These are phyloP conservation scores for Kokia cookei DNA, from an alignment of 441 rosid species.

Conservation along the genomic window DNA sequence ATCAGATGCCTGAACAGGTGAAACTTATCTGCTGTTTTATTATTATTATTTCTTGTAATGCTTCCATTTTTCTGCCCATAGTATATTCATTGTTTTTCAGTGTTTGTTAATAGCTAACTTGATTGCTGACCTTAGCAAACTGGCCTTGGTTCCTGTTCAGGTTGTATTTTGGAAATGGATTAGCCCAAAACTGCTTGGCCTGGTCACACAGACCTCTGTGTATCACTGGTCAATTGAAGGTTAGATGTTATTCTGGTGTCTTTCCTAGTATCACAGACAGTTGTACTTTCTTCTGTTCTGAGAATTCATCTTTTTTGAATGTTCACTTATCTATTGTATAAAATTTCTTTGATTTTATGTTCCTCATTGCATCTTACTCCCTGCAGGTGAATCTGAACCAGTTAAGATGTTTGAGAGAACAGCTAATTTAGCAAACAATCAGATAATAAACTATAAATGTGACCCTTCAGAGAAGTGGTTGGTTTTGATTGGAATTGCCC, in stretches of 20 bases:
- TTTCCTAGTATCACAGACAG: not conserved
- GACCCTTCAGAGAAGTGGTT: slow-evolving; percentile 99
- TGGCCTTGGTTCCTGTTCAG: slow-evolving; percentile 29
- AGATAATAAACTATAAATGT: slow-evolving; percentile 92
- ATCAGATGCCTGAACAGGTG: slow-evolving; percentile 99
- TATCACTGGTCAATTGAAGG: slow-evolving; percentile 99
- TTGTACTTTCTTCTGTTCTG: not conserved
- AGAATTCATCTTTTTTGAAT: not conserved
- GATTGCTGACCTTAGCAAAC: slow-evolving; percentile 1
- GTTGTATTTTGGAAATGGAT: slow-evolving; percentile 99
- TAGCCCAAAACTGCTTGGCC: slow-evolving; percentile 82
- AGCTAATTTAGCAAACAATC: slow-evolving; percentile 89
- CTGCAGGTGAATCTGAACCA: slow-evolving; percentile 93
- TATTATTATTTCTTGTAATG: not conserved
- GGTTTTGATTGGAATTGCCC: slow-evolving; percentile 98
- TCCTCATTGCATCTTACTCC: slow-evolving; percentile 2
- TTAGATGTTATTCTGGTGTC: slow-evolving; percentile 12
- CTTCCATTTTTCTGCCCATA: not conserved
- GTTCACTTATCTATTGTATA: not conserved
- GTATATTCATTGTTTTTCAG: not conserved
- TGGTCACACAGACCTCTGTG: slow-evolving; percentile 88
- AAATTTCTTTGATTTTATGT: not conserved
- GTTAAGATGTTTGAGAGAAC: slow-evolving; percentile 98
- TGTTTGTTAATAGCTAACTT: not conserved
- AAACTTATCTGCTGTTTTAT: slow-evolving; percentile 4